A percentile compares a stretch with the other conserved stretches of the same genome.
These are phyloP conservation scores for Trypanosoma conorhini DNA, from an alignment of 208 protist species.

Conservation along the genomic window DNA sequence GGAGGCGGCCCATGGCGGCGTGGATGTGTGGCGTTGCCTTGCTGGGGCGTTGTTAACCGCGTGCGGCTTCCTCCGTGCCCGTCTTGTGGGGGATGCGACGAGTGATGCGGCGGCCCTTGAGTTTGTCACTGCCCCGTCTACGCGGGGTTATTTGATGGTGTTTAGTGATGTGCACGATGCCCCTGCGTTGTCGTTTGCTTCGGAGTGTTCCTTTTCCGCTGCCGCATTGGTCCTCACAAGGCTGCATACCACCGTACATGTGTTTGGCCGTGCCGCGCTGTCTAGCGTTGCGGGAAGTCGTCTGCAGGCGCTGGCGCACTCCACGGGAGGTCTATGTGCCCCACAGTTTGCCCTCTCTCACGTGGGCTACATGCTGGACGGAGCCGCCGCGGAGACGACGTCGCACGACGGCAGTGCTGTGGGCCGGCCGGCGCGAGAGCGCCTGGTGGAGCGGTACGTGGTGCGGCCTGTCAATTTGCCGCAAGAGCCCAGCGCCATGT, in stretches of 20 bases:
- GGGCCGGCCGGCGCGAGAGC: conserved; percentile 46
- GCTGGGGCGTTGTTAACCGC: conserved; percentile 63
- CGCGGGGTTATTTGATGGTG: conserved; percentile 36
- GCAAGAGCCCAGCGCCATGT: conserved; percentile 6
- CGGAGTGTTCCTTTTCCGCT: conserved; percentile 71
- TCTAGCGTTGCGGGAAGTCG: background rate
- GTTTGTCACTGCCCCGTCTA: background rate
- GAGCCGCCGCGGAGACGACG: background rate
- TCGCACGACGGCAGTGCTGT: conserved; percentile 11
- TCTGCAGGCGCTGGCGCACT: conserved; percentile 20
- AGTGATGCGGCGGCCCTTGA: conserved; percentile 1
- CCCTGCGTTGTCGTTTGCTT: conserved; percentile 35
- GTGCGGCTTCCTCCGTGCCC: conserved; percentile 51
- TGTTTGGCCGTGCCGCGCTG: conserved; percentile 45
- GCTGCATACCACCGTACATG: conserved; percentile 38
- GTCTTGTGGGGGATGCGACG: conserved; percentile 11
- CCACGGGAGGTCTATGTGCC: conserved; percentile 23
- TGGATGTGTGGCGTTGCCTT: conserved; percentile 55
- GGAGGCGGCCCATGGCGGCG: background rate
- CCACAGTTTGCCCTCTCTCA: conserved; percentile 19
- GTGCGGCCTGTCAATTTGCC: conserved; percentile 55
- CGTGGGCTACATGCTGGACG: conserved; percentile 16
- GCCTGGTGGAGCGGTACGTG: conserved; percentile 64
- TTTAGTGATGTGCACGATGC: conserved; percentile 55
- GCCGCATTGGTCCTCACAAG: conserved; percentile 38